phyloP scores from a whole-genome alignment of 139 green algal genomes.

The Trebouxia sp. region DNA sequence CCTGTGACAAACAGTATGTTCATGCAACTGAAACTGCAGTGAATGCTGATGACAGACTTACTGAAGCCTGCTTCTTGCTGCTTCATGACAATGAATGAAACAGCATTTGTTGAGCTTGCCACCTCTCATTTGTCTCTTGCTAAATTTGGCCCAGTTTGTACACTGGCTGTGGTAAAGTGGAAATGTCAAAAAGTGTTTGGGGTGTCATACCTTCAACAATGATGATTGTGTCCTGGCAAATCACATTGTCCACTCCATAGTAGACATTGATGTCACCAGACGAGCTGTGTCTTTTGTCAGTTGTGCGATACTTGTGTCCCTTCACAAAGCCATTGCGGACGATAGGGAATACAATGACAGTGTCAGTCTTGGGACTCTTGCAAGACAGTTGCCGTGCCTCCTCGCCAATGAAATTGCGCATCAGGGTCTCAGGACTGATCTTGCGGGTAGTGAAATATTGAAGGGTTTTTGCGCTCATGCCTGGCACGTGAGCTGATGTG shows the following conservation, averaged over 20 bases:
- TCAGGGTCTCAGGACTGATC: slow-evolving; percentile 58
- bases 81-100: no score
- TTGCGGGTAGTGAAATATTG: slow-evolving; percentile 57
- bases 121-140: no score
- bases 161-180: no score
- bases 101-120: no score
- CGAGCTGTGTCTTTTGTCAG: slow-evolving; percentile 80
- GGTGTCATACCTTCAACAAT: slow-evolving; percentile 86
- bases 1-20: no score
- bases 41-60: slow-evolving; percentile 68
- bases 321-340: slow-evolving; percentile 65
- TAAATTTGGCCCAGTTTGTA: no score
- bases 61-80: slow-evolving; percentile 70
- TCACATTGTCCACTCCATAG: slow-evolving; percentile 83
- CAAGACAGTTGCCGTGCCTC: slow-evolving; percentile 36
- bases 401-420: slow-evolving; percentile 51
- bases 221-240: slow-evolving; percentile 54
- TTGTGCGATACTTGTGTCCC: slow-evolving; percentile 86
- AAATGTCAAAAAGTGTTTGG: no score
- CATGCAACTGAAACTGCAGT: no score
- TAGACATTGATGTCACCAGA: no score
- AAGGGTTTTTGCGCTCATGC: slow-evolving; percentile 13
- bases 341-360: slow-evolving; percentile 82
- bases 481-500: no score
- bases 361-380: background rate